Evolutionary conservation across 2,329 filamentous ascomycete species (phyloP).

Genomic region (Paraconiothyrium sp.): DNA sequence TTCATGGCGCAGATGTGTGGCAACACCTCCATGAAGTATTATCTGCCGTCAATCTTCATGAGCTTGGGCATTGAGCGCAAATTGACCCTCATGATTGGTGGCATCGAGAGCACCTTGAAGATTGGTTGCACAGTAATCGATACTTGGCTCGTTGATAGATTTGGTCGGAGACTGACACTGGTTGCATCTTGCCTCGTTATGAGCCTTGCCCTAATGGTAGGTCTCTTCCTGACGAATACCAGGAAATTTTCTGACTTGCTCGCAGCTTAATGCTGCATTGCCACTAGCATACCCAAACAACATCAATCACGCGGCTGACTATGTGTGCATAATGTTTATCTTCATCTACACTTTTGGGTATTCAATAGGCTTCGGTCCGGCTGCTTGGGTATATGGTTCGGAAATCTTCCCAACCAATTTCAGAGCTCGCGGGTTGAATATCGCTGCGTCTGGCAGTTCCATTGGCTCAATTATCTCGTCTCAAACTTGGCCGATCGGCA

Average conservation of each 20-base stretch:
- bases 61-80: conserved; percentile 61
- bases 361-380: conserved; percentile 66
- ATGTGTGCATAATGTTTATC: conserved; percentile 64
- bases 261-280: conserved; percentile 64
- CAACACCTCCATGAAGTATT: conserved; percentile 69
- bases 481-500: conserved; percentile 66
- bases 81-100: conserved; percentile 62
- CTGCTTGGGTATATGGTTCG: conserved; percentile 68
- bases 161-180: conserved; percentile 62
- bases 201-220: conserved; percentile 63
- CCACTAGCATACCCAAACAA: conserved; percentile 63
- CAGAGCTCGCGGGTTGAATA: conserved; percentile 66
- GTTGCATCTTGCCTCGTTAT: conserved; percentile 62
- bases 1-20: conserved; percentile 70
- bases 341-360: conserved; percentile 69
- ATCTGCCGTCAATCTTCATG: conserved; percentile 64
- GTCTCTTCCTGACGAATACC: conserved; percentile 19
- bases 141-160: conserved; percentile 65
- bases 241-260: not conserved
- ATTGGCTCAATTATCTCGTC: conserved; percentile 65
- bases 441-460: conserved; percentile 64
- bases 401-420: conserved; percentile 69
- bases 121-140: conserved; percentile 66
- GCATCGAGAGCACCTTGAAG: conserved; percentile 67
- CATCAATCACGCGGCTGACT: conserved; percentile 59